Base-by-base conservation (phyloP, 2,329 filamentous ascomycete genomes). In the Trichophaea hybrida region DNA sequence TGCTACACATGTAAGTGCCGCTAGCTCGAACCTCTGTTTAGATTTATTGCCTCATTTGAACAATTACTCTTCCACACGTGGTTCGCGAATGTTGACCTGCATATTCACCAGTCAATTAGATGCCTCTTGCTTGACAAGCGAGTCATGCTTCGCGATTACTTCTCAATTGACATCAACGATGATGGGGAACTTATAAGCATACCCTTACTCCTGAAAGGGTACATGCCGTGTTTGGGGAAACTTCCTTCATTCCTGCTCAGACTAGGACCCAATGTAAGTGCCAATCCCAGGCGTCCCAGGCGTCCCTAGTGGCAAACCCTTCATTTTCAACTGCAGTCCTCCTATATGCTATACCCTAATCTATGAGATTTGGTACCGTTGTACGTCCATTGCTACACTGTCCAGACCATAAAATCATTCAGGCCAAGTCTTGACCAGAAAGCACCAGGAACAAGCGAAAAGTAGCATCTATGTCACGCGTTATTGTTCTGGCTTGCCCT, bases 131-230 rank as follows among this genome's bases (percentile, higher is more conserved):
- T 64, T 17, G 54, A 59, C 15, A 62, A 65, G 38, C 79, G 86
- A 38, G 85, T 91, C 68, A 94, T 98, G 87, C 78, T 98, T 0
- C 76, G 80, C 1, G 93, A 98, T 72, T 98, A 98, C 72, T 97
- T 98, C 72, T 85, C 84, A 0, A 74, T 98, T 49, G 83, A 91
- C 58, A 82, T 98, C 38, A 86, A 86, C 0, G 80, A 83, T 1
- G 77, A 85, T 0, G 91, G 90, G 10, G 80, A 91, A 57, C 75
- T 98, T 1, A 72, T 84, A 51, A 82, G 82, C 34, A 84, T 98
- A 13, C 94, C 93, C 0, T 76, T 98, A 6, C 76, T 98, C 38
- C 73, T 94, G 50, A 95, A 90, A 72, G 89, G 88, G 0, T 98
- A 98, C 70, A 85, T 81, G 6, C 94, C 93, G 0, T 82, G 83